These are phyloP conservation scores for Jaapia argillacea DNA, from an alignment of 768 basidiomycete genomes.

Conservation along the genomic window DNA sequence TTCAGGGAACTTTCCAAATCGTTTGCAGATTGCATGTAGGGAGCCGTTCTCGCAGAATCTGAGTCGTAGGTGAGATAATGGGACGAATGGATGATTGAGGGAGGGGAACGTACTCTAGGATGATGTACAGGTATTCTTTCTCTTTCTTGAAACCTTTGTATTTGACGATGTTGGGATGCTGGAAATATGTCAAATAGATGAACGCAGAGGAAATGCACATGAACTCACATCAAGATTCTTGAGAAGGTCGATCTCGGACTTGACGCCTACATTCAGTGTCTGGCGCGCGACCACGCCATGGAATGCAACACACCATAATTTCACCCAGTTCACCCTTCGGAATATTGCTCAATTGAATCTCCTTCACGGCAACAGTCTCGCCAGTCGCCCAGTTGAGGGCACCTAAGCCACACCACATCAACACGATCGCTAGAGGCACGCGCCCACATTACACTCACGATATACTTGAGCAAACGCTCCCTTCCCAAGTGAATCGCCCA, in stretches of 20 bases:
- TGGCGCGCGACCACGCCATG: background rate
- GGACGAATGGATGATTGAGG: background rate
- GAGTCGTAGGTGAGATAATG: background rate
- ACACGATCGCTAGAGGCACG: background rate
- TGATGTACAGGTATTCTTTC: slow-evolving; percentile 89
- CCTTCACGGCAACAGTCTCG: slow-evolving; percentile 98
- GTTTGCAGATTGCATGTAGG: slow-evolving; percentile 88
- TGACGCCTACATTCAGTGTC: slow-evolving; percentile 1
- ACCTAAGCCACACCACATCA: slow-evolving; percentile 31
- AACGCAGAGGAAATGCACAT: background rate
- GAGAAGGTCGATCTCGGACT: slow-evolving; percentile 96
- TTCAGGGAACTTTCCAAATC: slow-evolving; percentile 98
- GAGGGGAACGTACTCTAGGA: slow-evolving; percentile 66
- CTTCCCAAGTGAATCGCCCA: slow-evolving; percentile 92
- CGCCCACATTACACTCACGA: slow-evolving; percentile 42
- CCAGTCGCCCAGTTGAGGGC: slow-evolving; percentile 94
- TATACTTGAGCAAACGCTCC: slow-evolving; percentile 97
- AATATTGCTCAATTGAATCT: slow-evolving; percentile 90
- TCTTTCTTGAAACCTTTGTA: slow-evolving; percentile 98
- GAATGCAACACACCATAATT: slow-evolving; percentile 69
- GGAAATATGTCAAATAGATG: slow-evolving; percentile 2
- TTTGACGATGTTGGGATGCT: slow-evolving; percentile 98
- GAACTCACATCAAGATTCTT: slow-evolving; percentile 85
- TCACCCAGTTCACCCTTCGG: slow-evolving; percentile 89
- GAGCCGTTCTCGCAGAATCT: slow-evolving; percentile 99